phyloP scores from a whole-genome alignment of 306 rosid species.

The Lupinus albus region DNA sequence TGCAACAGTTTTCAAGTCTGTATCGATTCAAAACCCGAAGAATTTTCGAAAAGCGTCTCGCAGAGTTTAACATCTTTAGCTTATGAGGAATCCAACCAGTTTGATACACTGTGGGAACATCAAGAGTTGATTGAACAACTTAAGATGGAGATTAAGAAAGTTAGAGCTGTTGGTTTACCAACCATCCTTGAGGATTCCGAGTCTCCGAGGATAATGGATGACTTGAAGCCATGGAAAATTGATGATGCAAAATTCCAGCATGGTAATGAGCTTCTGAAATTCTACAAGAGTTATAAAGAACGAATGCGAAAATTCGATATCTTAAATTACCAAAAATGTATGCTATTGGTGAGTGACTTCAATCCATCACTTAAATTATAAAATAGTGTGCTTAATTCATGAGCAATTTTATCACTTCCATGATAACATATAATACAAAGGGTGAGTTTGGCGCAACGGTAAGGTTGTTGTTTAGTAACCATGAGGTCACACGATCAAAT shows the following conservation, averaged over 20 bases:
- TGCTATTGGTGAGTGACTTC: conserved; percentile 73
- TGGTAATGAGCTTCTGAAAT: conserved; percentile 73
- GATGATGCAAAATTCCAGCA: conserved; percentile 66
- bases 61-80: conserved; percentile 23
- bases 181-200: conserved; percentile 92
- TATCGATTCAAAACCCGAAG: conserved; percentile 33
- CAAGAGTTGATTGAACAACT: conserved; percentile 88
- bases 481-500: no score
- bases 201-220: conserved; percentile 74
- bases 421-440: no score
- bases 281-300: conserved; percentile 82
- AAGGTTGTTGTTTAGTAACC: no score
- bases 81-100: conserved; percentile 59
- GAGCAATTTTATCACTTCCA: no score
- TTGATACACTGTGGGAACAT: conserved; percentile 89
- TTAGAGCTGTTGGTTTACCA: conserved; percentile 77
- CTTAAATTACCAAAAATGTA: conserved; percentile 95
- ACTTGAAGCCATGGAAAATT: conserved; percentile 93
- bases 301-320: conserved; percentile 93
- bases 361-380: neutral
- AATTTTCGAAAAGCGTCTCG: conserved; percentile 34
- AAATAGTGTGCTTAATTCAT: no score
- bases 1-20: conserved; percentile 19
- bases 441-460: no score
- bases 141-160: conserved; percentile 87